Evolutionary conservation across 345 rosid species (phyloP).

Genomic region (Limnanthes douglasii): DNA sequence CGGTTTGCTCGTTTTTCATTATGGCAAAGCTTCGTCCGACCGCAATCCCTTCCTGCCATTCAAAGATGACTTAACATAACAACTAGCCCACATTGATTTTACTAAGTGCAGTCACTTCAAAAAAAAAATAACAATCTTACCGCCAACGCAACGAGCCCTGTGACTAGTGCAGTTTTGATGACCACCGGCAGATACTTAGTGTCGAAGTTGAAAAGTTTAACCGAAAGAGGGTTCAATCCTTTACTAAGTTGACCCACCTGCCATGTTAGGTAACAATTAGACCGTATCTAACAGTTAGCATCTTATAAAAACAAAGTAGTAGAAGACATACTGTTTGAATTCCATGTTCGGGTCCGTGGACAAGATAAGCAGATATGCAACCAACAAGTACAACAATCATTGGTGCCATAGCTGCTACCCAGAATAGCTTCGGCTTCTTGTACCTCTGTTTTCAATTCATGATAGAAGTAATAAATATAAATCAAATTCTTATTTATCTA

Average conservation of each 20-base stretch:
- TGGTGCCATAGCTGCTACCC: constrained; percentile 84
- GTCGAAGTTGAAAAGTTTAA: constrained; percentile 36
- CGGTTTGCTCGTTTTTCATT: constrained; percentile 58
- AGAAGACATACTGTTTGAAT: constrained; percentile 41
- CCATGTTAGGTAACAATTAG: too few species aligned
- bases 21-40: constrained; percentile 81
- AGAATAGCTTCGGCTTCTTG: constrained; percentile 62
- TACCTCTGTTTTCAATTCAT: constrained; percentile 30
- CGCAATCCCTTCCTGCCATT: constrained; percentile 77
- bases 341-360: constrained; percentile 37
- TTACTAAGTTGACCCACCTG: constrained; percentile 71
- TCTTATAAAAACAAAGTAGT: not conserved
- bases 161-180: constrained; percentile 45
- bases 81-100: not conserved
- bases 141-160: constrained; percentile 59
- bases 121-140: constrained; percentile 21
- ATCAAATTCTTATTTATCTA: not conserved
- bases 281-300: too few species aligned
- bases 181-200: constrained; percentile 34
- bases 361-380: constrained; percentile 48
- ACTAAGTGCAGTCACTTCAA: not conserved
- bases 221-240: constrained; percentile 65
- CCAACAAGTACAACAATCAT: constrained; percentile 57
- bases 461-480: not conserved
- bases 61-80: not conserved